phyloP scores from a whole-genome alignment of 2,329 filamentous ascomycete genomes.

The Ceratocystiopsis brevicomis region DNA sequence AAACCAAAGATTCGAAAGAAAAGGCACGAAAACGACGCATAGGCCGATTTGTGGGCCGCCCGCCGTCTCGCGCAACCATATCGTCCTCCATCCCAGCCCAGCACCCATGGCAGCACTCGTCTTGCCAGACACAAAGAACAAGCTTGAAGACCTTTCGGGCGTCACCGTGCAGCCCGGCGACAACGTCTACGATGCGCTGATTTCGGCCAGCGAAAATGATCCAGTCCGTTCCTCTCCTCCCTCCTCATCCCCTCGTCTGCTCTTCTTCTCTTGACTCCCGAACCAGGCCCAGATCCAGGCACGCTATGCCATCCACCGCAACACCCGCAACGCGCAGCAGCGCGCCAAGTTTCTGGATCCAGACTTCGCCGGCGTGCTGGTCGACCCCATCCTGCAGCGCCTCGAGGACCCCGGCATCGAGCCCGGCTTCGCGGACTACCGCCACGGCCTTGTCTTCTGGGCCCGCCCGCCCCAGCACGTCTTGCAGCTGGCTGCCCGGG shows the following conservation, averaged over 20 bases:
- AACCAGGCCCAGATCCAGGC: slow-evolving; percentile 45
- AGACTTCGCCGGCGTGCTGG: slow-evolving; percentile 49
- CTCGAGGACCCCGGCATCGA: slow-evolving; percentile 45
- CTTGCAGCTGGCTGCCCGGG: slow-evolving; percentile 41
- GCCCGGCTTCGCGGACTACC: slow-evolving; percentile 51
- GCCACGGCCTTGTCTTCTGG: slow-evolving; percentile 79
- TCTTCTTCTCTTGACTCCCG: not conserved
- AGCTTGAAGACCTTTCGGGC: slow-evolving; percentile 35
- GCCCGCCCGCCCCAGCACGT: slow-evolving; percentile 61
- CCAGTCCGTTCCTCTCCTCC: slow-evolving; percentile 29
- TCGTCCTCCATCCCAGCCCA: too few relatives aligned
- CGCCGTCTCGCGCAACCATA: too few relatives aligned
- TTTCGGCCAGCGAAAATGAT: slow-evolving; percentile 46
- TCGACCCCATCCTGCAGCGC: slow-evolving; percentile 58
- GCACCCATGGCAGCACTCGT: not conserved
- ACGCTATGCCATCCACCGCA: slow-evolving; percentile 56
- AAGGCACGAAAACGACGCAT: too few relatives aligned
- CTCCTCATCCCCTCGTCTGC: not conserved
- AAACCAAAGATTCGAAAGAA: too few relatives aligned
- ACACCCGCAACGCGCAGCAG: slow-evolving; percentile 57
- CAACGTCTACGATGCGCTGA: slow-evolving; percentile 62
- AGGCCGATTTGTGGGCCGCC: too few relatives aligned
- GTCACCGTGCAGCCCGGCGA: slow-evolving; percentile 30
- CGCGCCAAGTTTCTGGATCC: slow-evolving; percentile 50
- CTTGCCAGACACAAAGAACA: slow-evolving; percentile 25